Evolutionary conservation across 2,329 filamentous ascomycete genomes (phyloP), one percentile per base, ranked within the genome.

Genomic region (Conoideocrella luteorostrata): DNA sequence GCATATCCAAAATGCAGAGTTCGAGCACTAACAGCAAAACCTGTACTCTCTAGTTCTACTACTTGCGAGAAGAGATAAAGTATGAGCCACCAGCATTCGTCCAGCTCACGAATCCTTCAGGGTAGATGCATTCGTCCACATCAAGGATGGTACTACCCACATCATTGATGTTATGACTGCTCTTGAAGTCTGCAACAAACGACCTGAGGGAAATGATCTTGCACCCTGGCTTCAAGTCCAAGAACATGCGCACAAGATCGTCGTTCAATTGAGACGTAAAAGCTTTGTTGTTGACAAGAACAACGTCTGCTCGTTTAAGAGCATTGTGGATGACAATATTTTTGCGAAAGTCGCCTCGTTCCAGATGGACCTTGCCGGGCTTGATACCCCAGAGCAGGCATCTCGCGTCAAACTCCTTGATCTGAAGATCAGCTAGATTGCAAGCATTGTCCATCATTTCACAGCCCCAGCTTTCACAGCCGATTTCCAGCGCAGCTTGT

Each of bases 271-370:
- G 76, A 12, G 90, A 84, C 5, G 84, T 90, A 65, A 98, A 98
- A 3, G 89, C 93, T 66, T 97, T 90, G 67, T 98, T 98, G 71
- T 98, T 98, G 56, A 97, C 91, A 21, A 98, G 77, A 15, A 98
- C 80, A n/a, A 97, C 90, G 60, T 98, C 93, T 2, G 93, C 91
- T 43, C 83, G 80, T 62, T 85, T 84, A 39, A 98, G 74, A 7
- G 83, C 82, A 20, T 80, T 75, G 47, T 82, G 74, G 39, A 96
- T 88, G 46, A 74, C 72, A 13, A 75, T 62, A 52, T 85, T 86
- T 51, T 82, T 79, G 9, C 89, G 79, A 57, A 98, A 96, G 60
- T 95, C 87, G 46, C 88, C 93, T 34, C 82, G 73, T 49, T 91
- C 78, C 6, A 98, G 78, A 48, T 81, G 77, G n/a, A 93, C 86